Evolutionary conservation across 495 filamentous ascomycete species (phyloP), one percentile per base, ranked within the genome.

Genomic region (Xylaria palmicola): DNA sequence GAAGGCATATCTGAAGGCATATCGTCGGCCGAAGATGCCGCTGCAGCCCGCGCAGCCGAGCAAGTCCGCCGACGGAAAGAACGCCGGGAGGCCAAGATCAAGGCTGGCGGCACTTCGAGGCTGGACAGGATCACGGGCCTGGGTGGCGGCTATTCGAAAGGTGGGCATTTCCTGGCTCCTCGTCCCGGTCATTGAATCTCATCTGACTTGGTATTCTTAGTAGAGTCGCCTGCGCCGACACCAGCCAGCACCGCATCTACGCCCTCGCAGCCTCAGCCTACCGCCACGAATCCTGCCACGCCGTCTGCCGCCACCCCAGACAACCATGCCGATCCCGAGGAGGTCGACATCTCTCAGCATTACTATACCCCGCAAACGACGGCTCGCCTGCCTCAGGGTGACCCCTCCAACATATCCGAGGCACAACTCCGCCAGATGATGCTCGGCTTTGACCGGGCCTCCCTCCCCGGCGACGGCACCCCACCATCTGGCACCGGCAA

Each of bases 31-130:
- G 75, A 79, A 48, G 77, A 75, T 20, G 71, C 75, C 1, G 78
- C 78, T 0, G 70, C 87, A 51, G 87, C 88, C 34, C 89, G 86
- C 8, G 87, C 89, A 48, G 83, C 86, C 9, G 84, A 89, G 63
- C 87, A 93, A 71, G 89, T 90, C 26, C 89, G 92, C 19, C 81
- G 92, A 37, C 91, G 93, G 63, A 92, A 94, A 63, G 92, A 96
- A 73, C 87, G 91, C 37, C 86, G 92, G 22, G 90, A 96, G 74
- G 91, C 92, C 29, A 97, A 96, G 77, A 88, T 97, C 75, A 87
- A 84, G 65, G 90, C 88, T 57, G 90, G 88, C 51, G 94, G 91
- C 37, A 84, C 86, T 34, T 82, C 86, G 24, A 83, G 94, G 62
- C 79, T 99, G 57, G 87, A 92, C 60, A 90, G 86, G 66, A 98